Percentiles rank a stretch among this genome's conserved stretches.
phyloP scores from a whole-genome alignment of 2,329 filamentous ascomycete genomes.

The Diaporthe destruens region DNA sequence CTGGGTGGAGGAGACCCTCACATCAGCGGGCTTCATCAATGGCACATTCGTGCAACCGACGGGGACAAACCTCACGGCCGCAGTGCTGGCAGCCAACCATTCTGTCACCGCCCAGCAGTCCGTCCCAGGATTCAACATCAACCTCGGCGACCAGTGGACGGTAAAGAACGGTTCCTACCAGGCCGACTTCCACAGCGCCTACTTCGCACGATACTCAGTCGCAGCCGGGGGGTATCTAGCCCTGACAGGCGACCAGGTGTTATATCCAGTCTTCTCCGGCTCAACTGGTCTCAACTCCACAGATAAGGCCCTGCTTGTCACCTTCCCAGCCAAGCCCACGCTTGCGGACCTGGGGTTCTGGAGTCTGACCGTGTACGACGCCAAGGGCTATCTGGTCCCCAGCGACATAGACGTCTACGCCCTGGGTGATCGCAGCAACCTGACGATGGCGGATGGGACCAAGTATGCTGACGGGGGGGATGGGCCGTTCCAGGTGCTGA shows the following conservation, averaged over 20 bases:
- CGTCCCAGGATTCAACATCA: conserved; percentile 11
- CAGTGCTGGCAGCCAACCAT: conserved; percentile 33
- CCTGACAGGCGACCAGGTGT: conserved; percentile 38
- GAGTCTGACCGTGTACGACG: conserved; percentile 49
- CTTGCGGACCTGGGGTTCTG: conserved; percentile 45
- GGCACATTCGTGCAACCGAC: conserved; percentile 28
- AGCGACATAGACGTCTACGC: conserved; percentile 46
- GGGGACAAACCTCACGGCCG: conserved; percentile 37
- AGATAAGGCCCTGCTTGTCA: conserved; percentile 1
- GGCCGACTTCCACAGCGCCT: conserved; percentile 32
- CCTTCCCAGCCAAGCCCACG: not conserved
- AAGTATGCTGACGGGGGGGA: conserved; percentile 40
- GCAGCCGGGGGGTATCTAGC: conserved; percentile 36
- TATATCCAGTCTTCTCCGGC: conserved; percentile 36
- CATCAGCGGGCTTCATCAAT: not conserved
- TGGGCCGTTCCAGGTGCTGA: conserved; percentile 46
- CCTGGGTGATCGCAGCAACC: conserved; percentile 46
- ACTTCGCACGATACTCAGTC: conserved; percentile 24
- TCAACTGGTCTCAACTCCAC: conserved; percentile 33
- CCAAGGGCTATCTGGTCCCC: conserved; percentile 44
- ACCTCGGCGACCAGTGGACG: conserved; percentile 36
- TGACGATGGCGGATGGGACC: conserved; percentile 47
- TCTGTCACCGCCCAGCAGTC: conserved; percentile 4
- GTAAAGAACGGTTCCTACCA: conserved; percentile 19
- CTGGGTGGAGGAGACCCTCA: conserved; percentile 27